Evolutionary conservation across 2,329 filamentous ascomycete species (phyloP).

Genomic region (Colletotrichum incanum): DNA sequence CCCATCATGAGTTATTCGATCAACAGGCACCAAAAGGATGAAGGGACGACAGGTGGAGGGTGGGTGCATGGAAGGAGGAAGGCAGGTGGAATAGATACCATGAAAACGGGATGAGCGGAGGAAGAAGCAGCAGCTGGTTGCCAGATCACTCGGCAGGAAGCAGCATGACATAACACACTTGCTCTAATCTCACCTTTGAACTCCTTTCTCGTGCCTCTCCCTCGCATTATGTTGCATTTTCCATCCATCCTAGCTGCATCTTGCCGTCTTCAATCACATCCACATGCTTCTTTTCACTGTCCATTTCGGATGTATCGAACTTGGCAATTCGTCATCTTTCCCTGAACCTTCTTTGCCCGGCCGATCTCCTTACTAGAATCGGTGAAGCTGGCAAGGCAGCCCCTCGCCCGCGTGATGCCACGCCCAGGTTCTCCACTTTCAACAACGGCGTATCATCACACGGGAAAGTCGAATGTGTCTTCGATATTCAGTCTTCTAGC

Average conservation of each 20-base stretch:
- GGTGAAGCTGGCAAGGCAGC: background rate
- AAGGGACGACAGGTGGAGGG: background rate
- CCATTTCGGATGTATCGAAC: background rate
- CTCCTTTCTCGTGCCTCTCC: slow-evolving; percentile 2
- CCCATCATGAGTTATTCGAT: slow-evolving; percentile 6
- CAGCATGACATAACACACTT: slow-evolving; percentile 25
- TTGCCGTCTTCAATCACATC: slow-evolving; percentile 35
- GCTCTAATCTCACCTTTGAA: slow-evolving; percentile 3
- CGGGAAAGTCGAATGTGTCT: background rate
- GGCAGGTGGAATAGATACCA: background rate
- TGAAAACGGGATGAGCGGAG: background rate
- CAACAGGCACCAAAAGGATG: slow-evolving; percentile 22
- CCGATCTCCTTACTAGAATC: slow-evolving; percentile 34
- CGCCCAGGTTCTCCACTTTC: background rate
- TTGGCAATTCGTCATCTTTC: slow-evolving; percentile 16
- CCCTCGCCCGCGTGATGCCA: slow-evolving; percentile 17
- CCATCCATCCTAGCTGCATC: slow-evolving; percentile 22
- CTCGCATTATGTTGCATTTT: slow-evolving; percentile 18
- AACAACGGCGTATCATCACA: slow-evolving; percentile 4
- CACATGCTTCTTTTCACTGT: background rate
- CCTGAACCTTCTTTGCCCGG: background rate
- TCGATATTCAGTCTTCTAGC: background rate
- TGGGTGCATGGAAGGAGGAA: background rate
- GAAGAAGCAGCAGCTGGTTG: slow-evolving; percentile 10
- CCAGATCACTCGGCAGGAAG: slow-evolving; percentile 4